A percentile compares a stretch with the other conserved stretches of the same genome.
Evolutionary conservation across 805 yeast genomes (phyloP).

Genomic region (Teunomyces atbi): DNA sequence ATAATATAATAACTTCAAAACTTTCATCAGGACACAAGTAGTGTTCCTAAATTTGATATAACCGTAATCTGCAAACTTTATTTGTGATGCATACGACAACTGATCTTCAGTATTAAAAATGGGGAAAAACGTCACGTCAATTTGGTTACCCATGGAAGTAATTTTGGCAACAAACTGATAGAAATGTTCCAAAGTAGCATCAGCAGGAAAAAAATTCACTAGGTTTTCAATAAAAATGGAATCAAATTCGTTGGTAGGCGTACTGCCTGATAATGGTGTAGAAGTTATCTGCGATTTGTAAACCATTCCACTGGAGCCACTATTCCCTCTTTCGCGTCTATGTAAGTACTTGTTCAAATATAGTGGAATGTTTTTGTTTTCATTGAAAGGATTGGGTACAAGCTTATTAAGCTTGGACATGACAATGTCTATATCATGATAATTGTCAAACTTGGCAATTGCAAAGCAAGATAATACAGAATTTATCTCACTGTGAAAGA

Average conservation of each 20-base stretch:
- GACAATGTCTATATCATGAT: slow-evolving; percentile 33
- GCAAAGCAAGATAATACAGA: slow-evolving; percentile 19
- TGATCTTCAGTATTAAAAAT: slow-evolving; percentile 24
- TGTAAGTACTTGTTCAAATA: slow-evolving; percentile 66
- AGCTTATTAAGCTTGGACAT: slow-evolving; percentile 16
- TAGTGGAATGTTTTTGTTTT: slow-evolving; percentile 28
- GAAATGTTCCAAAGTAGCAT: slow-evolving; percentile 10
- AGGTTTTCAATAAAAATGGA: slow-evolving; percentile 42
- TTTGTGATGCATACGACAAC: neutral
- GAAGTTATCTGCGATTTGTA: slow-evolving; percentile 8
- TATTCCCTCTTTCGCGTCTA: slow-evolving; percentile 49
- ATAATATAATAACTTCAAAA: slow-evolving; percentile 46
- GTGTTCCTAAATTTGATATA: slow-evolving; percentile 47
- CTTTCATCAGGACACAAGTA: slow-evolving; percentile 40
- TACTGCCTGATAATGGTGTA: slow-evolving; percentile 8
- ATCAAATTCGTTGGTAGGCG: slow-evolving; percentile 13
- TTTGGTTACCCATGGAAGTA: slow-evolving; percentile 39
- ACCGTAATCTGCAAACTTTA: slow-evolving; percentile 35
- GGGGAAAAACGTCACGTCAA: slow-evolving; percentile 57
- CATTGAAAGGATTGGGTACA: slow-evolving; percentile 27
- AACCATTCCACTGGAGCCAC: neutral
- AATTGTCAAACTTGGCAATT: slow-evolving; percentile 30
- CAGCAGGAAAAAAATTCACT: slow-evolving; percentile 51
- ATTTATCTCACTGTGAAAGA: slow-evolving; percentile 16
- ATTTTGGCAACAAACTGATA: slow-evolving; percentile 44